Conservation (phyloP, 2,329 filamentous ascomycete genomes). For the Trichoderma atrobrunneum region DNA sequence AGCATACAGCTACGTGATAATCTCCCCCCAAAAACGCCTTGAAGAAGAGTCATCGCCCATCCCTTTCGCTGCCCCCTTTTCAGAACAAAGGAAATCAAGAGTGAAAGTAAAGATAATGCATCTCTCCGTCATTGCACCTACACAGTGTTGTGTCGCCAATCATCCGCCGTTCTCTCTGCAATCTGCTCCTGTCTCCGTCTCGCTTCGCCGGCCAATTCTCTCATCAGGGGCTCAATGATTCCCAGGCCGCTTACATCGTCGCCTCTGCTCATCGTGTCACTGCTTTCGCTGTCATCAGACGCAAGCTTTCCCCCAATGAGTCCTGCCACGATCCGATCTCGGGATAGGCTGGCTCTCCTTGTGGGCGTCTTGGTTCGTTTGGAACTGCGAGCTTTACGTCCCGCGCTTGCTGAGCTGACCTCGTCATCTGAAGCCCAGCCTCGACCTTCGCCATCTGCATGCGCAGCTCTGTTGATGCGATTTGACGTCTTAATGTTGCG, state of each 20-base stretch:
- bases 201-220: slow-evolving; percentile 38
- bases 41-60: background rate
- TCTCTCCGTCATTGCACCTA: background rate
- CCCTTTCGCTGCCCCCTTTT: background rate
- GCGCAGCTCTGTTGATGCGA: background rate
- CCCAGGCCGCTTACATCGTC: slow-evolving; percentile 38
- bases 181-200: slow-evolving; percentile 25
- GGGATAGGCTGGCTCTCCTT: slow-evolving; percentile 29
- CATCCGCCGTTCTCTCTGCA: slow-evolving; percentile 10
- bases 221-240: slow-evolving; percentile 45
- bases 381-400: slow-evolving; percentile 15
- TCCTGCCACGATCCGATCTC: slow-evolving; percentile 31
- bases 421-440: slow-evolving; percentile 37
- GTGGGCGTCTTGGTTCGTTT: slow-evolving; percentile 23
- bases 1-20: slow-evolving; percentile 1
- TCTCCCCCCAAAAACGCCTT: slow-evolving; percentile 5
- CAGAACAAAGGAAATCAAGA: background rate
- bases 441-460: slow-evolving; percentile 21
- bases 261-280: slow-evolving; percentile 27
- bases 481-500: slow-evolving; percentile 29
- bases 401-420: slow-evolving; percentile 9
- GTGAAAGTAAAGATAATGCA: background rate
- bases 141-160: slow-evolving; percentile 11
- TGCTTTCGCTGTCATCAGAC: slow-evolving; percentile 25
- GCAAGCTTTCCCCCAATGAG: slow-evolving; percentile 23